Evolutionary conservation across 495 filamentous ascomycete species (phyloP), one percentile per base, ranked within the genome.

Genomic region (Xylaria longipes): DNA sequence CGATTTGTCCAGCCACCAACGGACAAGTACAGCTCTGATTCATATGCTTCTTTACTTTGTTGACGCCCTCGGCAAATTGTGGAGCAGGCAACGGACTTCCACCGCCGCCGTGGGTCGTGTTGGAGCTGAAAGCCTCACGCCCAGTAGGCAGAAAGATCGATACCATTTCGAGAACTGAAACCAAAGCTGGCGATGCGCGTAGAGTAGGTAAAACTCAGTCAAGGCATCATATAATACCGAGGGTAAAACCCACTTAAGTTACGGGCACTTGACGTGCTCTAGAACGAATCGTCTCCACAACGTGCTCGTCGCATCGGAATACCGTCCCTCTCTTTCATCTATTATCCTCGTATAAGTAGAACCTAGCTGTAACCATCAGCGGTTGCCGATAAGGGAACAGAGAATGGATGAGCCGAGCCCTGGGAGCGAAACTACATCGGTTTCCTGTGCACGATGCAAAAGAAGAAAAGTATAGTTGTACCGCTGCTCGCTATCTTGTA

Each of bases 401-500:
- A 25, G 6, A 1, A 71, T 71, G 60, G 48, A 65, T 46, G 27
- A 14, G 39, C 29, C 48, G 3, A 65, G 69, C 37, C 60, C 46
- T 1, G 31, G 35, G 20, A 71, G 37, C 25, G 69, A 71, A 37
- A 65, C 48, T 7, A 63, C 69, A n/a, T 45, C 69, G 45, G 20
- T 71, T 54, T 58, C 70, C n/a, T 71, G 70, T 54, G 62, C 37
- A 8, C 61, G 70, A 48, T 71, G 70, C 54, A 66, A 52, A 52
- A 60, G 69, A 39, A 45, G 69, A 48, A 71, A 80, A 74, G 75
- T 79, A 48, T 74, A 77, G 68, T 76, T 71, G 43, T 66, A 76
- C 52, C 64, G 72, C 29, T 64, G 17, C 58, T 43, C 33, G 25
- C 31, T 64, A n/a, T 7, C n/a, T 33, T 5, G 9, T 12, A 43